phyloP scores from a whole-genome alignment of 805 yeast species.

The Nakazawaea populi region DNA sequence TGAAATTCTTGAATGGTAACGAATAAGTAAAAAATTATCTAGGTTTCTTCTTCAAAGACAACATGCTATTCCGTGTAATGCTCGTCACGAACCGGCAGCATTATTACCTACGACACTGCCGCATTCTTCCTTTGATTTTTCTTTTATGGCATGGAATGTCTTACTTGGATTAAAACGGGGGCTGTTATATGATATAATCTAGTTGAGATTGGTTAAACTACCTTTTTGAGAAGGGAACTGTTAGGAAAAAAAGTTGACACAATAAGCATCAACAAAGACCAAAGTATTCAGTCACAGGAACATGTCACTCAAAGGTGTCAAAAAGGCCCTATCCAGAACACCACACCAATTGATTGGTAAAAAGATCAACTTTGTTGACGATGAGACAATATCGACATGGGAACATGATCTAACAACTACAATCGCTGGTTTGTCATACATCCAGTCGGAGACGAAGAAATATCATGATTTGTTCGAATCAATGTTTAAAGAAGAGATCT shows the following conservation, averaged over 20 bases:
- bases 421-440: constrained; percentile 36
- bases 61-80: too few species aligned
- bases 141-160: too few species aligned
- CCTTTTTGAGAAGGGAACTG: neutral
- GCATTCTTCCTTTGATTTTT: too few species aligned
- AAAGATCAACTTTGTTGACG: constrained; percentile 25
- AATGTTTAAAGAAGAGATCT: constrained; percentile 19
- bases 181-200: too few species aligned
- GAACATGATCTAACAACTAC: constrained; percentile 36
- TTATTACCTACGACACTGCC: too few species aligned
- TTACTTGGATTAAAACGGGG: too few species aligned
- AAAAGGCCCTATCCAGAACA: constrained; percentile 28
- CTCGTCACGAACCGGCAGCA: too few species aligned
- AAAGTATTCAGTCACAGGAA: neutral
- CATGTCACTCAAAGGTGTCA: constrained; percentile 27
- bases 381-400: constrained; percentile 34
- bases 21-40: too few species aligned
- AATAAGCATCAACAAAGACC: neutral
- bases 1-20: too few species aligned
- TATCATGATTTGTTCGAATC: constrained; percentile 21
- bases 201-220: too few species aligned
- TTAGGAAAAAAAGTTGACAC: neutral
- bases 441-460: constrained; percentile 25
- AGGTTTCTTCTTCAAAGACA: too few species aligned
- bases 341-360: constrained; percentile 30